These are phyloP conservation scores for Sclerotinia trifoliorum DNA, from an alignment of 2,329 filamentous ascomycete species.

Conservation along the genomic window DNA sequence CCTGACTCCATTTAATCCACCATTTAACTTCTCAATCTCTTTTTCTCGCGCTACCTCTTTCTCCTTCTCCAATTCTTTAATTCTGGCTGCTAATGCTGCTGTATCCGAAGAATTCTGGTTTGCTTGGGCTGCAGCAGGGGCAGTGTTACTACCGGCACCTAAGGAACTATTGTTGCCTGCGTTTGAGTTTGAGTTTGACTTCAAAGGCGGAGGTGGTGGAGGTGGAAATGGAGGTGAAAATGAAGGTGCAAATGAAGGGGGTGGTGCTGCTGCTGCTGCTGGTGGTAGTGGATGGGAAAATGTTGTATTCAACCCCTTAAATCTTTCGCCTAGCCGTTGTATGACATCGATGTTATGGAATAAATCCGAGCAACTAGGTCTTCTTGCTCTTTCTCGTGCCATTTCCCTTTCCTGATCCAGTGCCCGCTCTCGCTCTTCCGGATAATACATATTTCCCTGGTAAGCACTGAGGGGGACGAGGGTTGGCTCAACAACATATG, in stretches of 20 bases:
- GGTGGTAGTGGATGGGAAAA: background rate
- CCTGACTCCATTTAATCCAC: slow-evolving; percentile 5
- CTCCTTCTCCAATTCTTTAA: slow-evolving; percentile 5
- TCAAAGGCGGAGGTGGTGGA: background rate
- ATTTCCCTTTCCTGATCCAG: background rate
- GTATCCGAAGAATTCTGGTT: background rate
- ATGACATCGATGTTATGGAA: slow-evolving; percentile 12
- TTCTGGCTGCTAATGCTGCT: background rate
- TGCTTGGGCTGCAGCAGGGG: background rate
- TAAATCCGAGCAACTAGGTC: slow-evolving; percentile 10
- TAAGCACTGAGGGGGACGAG: background rate
- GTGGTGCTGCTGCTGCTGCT: background rate
- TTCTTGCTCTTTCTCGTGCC: background rate
- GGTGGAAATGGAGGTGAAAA: too few relatives aligned
- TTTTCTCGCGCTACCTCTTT: background rate
- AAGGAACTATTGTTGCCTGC: background rate
- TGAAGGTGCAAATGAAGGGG: too few relatives aligned
- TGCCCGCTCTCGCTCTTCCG: background rate
- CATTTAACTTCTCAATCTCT: background rate
- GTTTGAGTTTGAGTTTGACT: background rate
- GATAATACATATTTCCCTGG: background rate
- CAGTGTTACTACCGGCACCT: background rate
- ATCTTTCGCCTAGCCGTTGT: slow-evolving; percentile 12
- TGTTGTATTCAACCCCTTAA: background rate
- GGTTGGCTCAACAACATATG: background rate